Conservation (phyloP, 768 basidiomycete species). For the Dioszegia aurantiaca region DNA sequence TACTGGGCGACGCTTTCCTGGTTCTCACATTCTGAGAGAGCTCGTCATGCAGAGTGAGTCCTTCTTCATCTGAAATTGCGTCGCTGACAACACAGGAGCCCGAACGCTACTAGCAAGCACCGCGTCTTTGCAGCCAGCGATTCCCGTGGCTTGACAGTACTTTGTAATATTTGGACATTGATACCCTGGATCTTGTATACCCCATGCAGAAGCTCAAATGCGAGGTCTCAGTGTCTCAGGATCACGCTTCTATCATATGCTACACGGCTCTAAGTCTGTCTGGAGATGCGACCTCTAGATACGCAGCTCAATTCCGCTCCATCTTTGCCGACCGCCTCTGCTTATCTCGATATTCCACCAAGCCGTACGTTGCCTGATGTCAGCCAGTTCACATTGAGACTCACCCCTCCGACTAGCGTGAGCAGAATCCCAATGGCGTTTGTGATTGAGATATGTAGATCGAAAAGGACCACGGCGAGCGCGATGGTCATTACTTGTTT, state of each 20-base stretch:
- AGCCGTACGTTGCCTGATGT: slow-evolving; percentile 38
- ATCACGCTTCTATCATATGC: not conserved
- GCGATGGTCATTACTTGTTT: slow-evolving; percentile 91
- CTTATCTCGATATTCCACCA: slow-evolving; percentile 38
- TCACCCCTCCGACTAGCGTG: slow-evolving; percentile 81
- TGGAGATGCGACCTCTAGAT: not conserved
- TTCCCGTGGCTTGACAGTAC: too few relatives aligned
- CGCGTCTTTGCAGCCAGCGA: too few relatives aligned
- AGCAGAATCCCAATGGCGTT: slow-evolving; percentile 80
- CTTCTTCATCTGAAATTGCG: too few relatives aligned
- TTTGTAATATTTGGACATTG: too few relatives aligned
- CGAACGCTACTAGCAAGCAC: too few relatives aligned
- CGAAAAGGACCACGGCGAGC: slow-evolving; percentile 76
- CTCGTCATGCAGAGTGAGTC: too few relatives aligned
- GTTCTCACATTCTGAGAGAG: too few relatives aligned
- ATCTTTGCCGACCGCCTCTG: slow-evolving; percentile 12
- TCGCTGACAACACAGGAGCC: too few relatives aligned
- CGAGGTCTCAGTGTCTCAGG: too few relatives aligned
- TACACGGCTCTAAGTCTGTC: not conserved
- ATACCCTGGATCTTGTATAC: too few relatives aligned
- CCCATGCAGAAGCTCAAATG: too few relatives aligned
- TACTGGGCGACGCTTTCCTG: too few relatives aligned
- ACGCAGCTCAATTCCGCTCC: not conserved
- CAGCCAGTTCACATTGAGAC: slow-evolving; percentile 57
- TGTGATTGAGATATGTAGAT: slow-evolving; percentile 70